These are phyloP conservation scores for Mesembryanthemum crystallinum DNA, from an alignment of 148 eudicot genomes.

Conservation along the genomic window DNA sequence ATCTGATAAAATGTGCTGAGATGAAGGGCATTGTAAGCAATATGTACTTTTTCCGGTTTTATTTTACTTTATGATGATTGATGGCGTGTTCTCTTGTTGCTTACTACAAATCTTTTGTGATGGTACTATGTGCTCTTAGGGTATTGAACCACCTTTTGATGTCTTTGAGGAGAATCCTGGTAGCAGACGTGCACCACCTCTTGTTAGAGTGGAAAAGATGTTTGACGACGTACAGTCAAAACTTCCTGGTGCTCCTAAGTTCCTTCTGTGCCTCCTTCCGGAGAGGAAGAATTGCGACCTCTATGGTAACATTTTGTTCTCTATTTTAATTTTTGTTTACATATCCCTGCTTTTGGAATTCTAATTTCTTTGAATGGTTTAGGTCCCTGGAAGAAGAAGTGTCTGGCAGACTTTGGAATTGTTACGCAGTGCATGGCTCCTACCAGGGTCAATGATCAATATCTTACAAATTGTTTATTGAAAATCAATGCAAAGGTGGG, in stretches of 20 bases:
- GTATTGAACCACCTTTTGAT: constrained; percentile 67
- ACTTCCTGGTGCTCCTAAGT: constrained; percentile 84
- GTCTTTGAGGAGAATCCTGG: constrained; percentile 73
- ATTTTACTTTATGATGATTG: not conserved
- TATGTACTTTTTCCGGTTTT: not conserved
- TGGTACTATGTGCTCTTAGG: constrained; percentile 27
- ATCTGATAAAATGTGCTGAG: constrained; percentile 61
- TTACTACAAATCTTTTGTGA: not conserved
- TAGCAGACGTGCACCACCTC: constrained; percentile 76
- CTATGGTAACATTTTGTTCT: constrained; percentile 48
- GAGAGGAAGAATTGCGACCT: constrained; percentile 86
- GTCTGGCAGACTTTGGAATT: constrained; percentile 72
- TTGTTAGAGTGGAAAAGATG: constrained; percentile 84
- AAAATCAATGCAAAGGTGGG: constrained; percentile 93
- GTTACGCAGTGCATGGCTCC: constrained; percentile 92
- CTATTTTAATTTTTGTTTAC: not conserved
- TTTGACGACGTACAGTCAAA: constrained; percentile 73
- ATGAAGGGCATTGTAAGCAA: constrained; percentile 77
- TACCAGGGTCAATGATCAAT: constrained; percentile 75
- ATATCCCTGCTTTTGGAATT: not conserved
- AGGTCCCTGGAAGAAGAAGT: constrained; percentile 96
- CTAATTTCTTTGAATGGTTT: not conserved
- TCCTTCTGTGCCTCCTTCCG: constrained; percentile 81
- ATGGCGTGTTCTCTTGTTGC: not conserved
- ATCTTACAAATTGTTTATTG: constrained; percentile 72